Conservation (phyloP, 257 asterid genomes). For the Solanum corneliomulleri region DNA sequence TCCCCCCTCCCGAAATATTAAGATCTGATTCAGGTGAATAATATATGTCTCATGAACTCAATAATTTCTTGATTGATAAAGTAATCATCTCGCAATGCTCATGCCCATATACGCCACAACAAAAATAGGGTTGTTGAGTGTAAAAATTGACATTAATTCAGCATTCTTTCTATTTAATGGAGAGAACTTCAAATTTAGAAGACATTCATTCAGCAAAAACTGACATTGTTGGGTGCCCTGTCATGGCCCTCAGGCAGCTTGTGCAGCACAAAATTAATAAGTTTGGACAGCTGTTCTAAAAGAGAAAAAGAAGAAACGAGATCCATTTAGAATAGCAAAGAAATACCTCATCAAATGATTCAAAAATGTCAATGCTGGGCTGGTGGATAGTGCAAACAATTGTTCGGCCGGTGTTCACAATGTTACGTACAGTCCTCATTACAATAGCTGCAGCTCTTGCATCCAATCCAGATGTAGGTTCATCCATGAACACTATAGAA, state of each 20-base stretch:
- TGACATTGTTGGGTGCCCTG: neutral
- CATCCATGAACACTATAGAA: constrained; percentile 89
- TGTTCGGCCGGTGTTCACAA: constrained; percentile 90
- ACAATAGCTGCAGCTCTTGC: constrained; percentile 98
- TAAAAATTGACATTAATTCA: neutral
- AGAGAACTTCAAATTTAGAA: neutral
- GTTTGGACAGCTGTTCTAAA: neutral
- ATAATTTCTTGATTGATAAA: neutral
- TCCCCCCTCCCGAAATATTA: neutral
- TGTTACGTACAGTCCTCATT: constrained; percentile 94
- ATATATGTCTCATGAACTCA: neutral
- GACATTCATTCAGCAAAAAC: neutral
- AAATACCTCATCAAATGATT: constrained; percentile 93
- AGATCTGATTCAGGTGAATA: neutral
- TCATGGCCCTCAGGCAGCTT: neutral
- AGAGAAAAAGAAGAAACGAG: neutral
- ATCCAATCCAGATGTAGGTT: constrained; percentile 95
- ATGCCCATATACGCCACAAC: neutral
- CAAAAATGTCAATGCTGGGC: constrained; percentile 94
- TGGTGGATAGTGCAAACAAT: constrained; percentile 96
- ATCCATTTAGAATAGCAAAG: neutral
- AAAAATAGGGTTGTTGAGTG: neutral
- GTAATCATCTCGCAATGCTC: neutral
- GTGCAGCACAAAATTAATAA: neutral
- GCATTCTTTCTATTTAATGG: neutral